Conservation (phyloP, 225 moss, liverwort and hornwort species). For the Physcomitrellopsis africana region DNA sequence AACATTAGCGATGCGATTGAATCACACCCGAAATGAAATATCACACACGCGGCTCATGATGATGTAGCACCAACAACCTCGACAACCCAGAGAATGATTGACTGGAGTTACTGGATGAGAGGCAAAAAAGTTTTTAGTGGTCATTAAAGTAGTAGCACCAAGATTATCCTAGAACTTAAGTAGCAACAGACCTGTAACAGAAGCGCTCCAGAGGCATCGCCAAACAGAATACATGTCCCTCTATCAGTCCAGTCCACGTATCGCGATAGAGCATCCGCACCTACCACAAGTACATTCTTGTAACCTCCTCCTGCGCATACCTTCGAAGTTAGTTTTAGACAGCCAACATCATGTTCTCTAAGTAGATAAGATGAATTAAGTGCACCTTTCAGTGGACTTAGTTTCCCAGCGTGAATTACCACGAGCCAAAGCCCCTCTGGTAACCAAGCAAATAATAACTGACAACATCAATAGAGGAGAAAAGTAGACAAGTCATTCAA, state of each 20-base stretch:
- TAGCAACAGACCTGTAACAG: conserved; percentile 68
- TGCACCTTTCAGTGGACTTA: too few relatives aligned
- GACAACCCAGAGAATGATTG: neutral
- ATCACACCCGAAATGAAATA: too few relatives aligned
- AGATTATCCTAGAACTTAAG: neutral
- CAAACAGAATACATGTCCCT: conserved; percentile 98
- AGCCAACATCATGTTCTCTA: conserved; percentile 7
- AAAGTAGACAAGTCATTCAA: too few relatives aligned
- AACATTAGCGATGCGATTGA: conserved; percentile 2
- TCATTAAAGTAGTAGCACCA: neutral
- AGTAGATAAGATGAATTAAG: neutral
- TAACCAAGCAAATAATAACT: too few relatives aligned
- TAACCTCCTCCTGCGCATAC: conserved; percentile 86
- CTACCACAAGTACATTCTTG: conserved; percentile 92
- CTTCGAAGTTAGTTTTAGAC: conserved; percentile 18
- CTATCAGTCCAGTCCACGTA: conserved; percentile 98
- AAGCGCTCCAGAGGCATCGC: conserved; percentile 95
- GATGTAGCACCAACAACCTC: neutral
- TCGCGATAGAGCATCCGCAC: conserved; percentile 94
- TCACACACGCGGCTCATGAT: neutral
- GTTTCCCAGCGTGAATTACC: too few relatives aligned
- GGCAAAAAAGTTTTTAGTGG: neutral
- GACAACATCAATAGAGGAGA: too few relatives aligned
- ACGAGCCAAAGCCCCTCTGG: too few relatives aligned
- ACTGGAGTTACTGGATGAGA: neutral